Evolutionary conservation across 306 rosid genomes (phyloP).

Genomic region (Biancaea sappan): DNA sequence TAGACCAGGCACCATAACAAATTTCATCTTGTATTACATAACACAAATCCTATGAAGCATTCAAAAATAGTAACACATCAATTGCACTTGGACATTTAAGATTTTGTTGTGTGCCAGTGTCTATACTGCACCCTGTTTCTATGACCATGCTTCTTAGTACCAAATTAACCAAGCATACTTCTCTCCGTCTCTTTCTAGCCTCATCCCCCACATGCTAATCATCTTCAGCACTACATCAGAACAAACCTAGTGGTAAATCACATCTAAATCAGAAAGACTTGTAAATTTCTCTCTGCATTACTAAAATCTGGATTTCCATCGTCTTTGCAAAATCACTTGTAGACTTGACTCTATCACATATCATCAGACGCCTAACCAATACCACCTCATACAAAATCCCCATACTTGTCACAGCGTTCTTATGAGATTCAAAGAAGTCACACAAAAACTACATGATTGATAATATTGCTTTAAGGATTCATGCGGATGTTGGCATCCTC

Average conservation of each 20-base stretch:
- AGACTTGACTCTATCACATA: neutral
- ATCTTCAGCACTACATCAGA: conserved; percentile 1
- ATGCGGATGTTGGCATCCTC: too few relatives aligned
- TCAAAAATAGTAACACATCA: neutral
- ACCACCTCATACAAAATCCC: neutral
- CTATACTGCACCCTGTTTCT: neutral
- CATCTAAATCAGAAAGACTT: neutral
- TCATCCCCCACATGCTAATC: neutral
- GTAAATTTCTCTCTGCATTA: neutral
- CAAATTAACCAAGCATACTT: conserved; percentile 1
- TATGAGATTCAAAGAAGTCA: too few relatives aligned
- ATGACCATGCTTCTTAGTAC: neutral
- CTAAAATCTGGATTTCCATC: neutral
- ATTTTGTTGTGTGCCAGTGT: neutral
- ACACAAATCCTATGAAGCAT: neutral
- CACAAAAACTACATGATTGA: too few relatives aligned
- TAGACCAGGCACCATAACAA: neutral
- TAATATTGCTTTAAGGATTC: too few relatives aligned
- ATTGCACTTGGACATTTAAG: neutral
- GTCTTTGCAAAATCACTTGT: neutral
- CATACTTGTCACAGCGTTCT: neutral
- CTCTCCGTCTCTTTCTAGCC: neutral
- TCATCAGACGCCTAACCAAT: neutral
- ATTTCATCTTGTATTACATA: neutral
- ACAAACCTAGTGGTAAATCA: neutral